Base-by-base conservation (phyloP, 2,329 filamentous ascomycete species). In the Tolypocladium nubicola region DNA sequence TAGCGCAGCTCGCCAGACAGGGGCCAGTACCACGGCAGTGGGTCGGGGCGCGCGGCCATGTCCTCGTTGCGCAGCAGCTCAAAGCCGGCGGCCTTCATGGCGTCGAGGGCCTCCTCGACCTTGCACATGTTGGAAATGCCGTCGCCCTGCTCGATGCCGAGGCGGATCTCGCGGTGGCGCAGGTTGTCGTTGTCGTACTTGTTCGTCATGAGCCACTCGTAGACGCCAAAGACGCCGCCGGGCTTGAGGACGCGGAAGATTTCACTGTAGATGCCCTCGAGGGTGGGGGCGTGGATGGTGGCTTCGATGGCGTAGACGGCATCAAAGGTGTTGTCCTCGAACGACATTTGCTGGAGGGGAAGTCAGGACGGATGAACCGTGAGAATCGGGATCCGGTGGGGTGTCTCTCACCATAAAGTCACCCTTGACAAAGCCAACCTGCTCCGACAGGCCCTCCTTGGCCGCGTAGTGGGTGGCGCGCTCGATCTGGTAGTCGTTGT, bases 151-250 rank as follows among this genome's bases (percentile, higher is more conserved):
- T 99, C 94, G 63, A 99, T 99, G 62, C 88, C 92, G 21, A 97
- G 85, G 62, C 94, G 89, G 69, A 97, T 94, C 71, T 89, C 84
- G 64, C 91, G 88, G 78, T 97, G 94, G 67, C 85, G 80, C 1
- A 89, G 73, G 79, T 97, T 91, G 60, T 88, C 80, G 71, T 96
- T 93, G 76, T 97, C 88, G 75, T 97, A 99, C 30, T 86, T 78
- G 61, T 97, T 92, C 8, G 92, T 97, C 94, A 99, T 97, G 69
- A 97, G 80, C 94, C 94, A 97, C 75, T 99, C 94, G 76, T 97
- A 99, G 55, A 97, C 93, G 70, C 93, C 94, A 67, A 97, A 99
- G 55, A 90, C 80, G 72, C 94, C 93, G 60, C 94, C 94, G 23
- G 94, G 94, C 82, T 97, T 99, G 62, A 99, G 81, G 26, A 97